A percentile compares a stretch with the other conserved stretches of the same genome.
These are phyloP conservation scores for Tirmania nivea DNA, from an alignment of 495 filamentous ascomycete genomes.

Conservation along the genomic window DNA sequence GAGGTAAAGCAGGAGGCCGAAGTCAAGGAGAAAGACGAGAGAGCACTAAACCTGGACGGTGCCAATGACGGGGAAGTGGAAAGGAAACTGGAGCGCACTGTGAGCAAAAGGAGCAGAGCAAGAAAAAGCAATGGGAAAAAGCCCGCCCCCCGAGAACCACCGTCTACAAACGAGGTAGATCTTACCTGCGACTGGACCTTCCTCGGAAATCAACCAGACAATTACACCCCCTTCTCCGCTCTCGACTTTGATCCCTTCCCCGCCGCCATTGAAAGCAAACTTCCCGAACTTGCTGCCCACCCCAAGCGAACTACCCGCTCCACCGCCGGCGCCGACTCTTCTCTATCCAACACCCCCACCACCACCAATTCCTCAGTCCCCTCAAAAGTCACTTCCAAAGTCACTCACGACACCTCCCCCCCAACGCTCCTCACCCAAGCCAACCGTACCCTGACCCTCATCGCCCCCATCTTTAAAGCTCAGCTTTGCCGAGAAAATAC, in stretches of 20 bases:
- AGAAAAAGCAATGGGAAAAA: not conserved
- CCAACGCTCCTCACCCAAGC: slow-evolving; percentile 1
- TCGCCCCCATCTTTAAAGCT: slow-evolving; percentile 8
- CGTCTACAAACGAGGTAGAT: not conserved
- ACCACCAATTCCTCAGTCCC: not conserved
- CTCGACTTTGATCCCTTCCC: not conserved
- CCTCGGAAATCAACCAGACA: slow-evolving; percentile 4
- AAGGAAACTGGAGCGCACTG: no score
- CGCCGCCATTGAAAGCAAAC: not conserved
- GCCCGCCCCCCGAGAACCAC: no score
- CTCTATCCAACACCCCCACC: not conserved
- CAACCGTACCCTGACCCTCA: slow-evolving; percentile 9
- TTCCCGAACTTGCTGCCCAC: no score
- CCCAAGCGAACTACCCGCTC: not conserved
- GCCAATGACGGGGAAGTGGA: no score
- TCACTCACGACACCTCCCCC: not conserved
- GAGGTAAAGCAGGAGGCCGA: not conserved
- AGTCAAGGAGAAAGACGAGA: slow-evolving; percentile 1
- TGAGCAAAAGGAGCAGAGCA: not conserved
- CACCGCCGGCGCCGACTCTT: no score
- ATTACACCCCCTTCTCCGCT: not conserved
- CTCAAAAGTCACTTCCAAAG: not conserved
- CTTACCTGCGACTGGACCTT: slow-evolving; percentile 6
- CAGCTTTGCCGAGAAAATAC: slow-evolving; percentile 9
- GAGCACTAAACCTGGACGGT: no score